Base-by-base conservation (phyloP, 139 green algal genomes). In the Dunaliella sp. region DNA sequence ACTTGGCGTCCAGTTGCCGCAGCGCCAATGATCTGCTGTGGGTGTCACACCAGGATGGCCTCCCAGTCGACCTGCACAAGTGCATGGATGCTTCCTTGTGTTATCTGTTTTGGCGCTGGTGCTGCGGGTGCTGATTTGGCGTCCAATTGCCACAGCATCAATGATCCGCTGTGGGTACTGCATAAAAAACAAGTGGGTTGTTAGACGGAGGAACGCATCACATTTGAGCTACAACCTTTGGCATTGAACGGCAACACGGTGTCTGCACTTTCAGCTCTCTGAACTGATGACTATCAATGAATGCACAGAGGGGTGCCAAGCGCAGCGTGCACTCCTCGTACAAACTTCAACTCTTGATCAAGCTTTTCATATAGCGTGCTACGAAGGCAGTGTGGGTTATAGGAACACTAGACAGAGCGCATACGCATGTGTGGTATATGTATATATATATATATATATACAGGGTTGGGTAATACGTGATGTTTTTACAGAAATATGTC, bases 51-150 rank as follows among this genome's bases (percentile, higher is more conserved):
- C 82, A 98, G 88, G 78, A 98, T 98, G 35, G 95, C 95, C 88
- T 98, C 95, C 96, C 96, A 98, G 88, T 98, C 96, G 32, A 95
- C 93, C 90, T 98, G 94, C 7, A 79, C 1, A 2, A 81, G 3
- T 24, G 33, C 2, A 79, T n/a, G n/a, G n/a, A n/a, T n/a, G n/a
- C n/a, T n/a, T n/a, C 22, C 24, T 75, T 75, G 58, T 21, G 22
- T n/a, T n/a, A 21, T n/a, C 24, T 21, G 58, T 75, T 75, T n/a
- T 75, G 58, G 58, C 24, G 22, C 22, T 75, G 22, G 58, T 75
- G 21, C 58, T 30, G 21, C 21, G 24, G 58, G 58, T 74, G 58
- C 21, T 30, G 58, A 74, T 30, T 24, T 24, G 21, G 24, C 58
- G 21, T 30, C 58, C 58, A 30, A 21, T 74, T 24, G 21, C 58